Base-by-base conservation (phyloP, 768 basidiomycete genomes). In the Leccinellum albellum region DNA sequence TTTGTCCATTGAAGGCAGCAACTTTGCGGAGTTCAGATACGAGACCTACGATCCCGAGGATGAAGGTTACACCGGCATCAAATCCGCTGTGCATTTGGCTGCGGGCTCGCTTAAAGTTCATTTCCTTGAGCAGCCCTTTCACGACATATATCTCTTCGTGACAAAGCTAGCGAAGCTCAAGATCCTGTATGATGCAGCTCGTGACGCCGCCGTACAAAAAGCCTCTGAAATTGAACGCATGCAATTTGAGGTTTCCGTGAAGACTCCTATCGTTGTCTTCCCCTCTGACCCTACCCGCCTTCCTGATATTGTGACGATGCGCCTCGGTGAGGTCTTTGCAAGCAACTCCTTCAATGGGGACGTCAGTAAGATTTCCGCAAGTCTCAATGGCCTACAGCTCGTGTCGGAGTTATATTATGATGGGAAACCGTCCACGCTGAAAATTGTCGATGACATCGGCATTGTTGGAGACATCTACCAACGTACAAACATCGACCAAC, bases 191-290 rank as follows among this genome's bases (percentile, higher is more conserved):
- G 96, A 99, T 72, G 85, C 94, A 20, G 94, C 96, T 12, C 90
- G 92, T 2, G 86, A 91, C 68, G 96, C 85, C 21, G 97, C 97
- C 37, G 94, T 91, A 24, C 92, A 98, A 69, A 80, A 82, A 49
- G 97, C 94, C 5, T 85, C 92, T n/a, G 91, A 91, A 70, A 89
- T 95, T n/a, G 87, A 91, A 63, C 83, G 86, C 51, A 94, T 98
- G 90, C 85, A 91, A 70, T 98, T 94, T 73, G 83, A 93, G 56
- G 70, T 98, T n/a, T 85, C 87, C 24, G 78, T 98, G 66, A 92
- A 89, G 73, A 88, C 94, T 0, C 97, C 97, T 1, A 98, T 99
- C 62, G 70, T 98, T 48, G 78, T 96, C 24, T 87, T 98, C 67
- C 97, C 97, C 12, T 81, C 84, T 8, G 78, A 89, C 66, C 76